These are phyloP conservation scores for Trichoderma lentiforme DNA, from an alignment of 2,329 filamentous ascomycete genomes.

Conservation along the genomic window DNA sequence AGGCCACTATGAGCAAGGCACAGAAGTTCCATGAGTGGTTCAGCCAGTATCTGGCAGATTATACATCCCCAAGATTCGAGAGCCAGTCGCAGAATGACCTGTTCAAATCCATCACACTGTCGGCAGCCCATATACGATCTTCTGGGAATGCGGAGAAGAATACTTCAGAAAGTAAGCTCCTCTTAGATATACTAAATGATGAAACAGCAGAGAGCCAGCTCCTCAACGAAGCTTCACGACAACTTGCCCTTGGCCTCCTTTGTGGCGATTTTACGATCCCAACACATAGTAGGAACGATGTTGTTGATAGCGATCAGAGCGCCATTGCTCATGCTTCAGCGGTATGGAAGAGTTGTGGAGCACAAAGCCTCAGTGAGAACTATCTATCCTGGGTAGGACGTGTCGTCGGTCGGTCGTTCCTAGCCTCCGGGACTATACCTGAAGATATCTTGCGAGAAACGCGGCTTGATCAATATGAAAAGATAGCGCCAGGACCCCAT, in stretches of 20 bases:
- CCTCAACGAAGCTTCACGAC: slow-evolving; percentile 66
- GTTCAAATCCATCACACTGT: slow-evolving; percentile 65
- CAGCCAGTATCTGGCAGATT: slow-evolving; percentile 62
- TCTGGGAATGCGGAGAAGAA: slow-evolving; percentile 67
- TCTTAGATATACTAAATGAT: slow-evolving; percentile 78
- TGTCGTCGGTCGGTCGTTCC: slow-evolving; percentile 80
- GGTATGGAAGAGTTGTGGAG: slow-evolving; percentile 73
- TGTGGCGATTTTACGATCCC: slow-evolving; percentile 69
- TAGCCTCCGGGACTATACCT: slow-evolving; percentile 67
- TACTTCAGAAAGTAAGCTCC: slow-evolving; percentile 72
- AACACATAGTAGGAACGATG: slow-evolving; percentile 49
- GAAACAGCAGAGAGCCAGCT: slow-evolving; percentile 59
- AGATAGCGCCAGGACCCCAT: slow-evolving; percentile 44
- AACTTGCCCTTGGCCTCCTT: slow-evolving; percentile 68
- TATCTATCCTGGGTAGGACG: slow-evolving; percentile 84
- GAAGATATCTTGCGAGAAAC: slow-evolving; percentile 60
- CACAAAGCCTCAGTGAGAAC: slow-evolving; percentile 58
- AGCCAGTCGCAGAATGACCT: slow-evolving; percentile 48
- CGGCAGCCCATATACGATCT: slow-evolving; percentile 64
- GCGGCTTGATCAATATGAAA: slow-evolving; percentile 48
- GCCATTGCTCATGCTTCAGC: slow-evolving; percentile 61
- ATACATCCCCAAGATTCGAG: slow-evolving; percentile 52
- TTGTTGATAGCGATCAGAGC: slow-evolving; percentile 64
- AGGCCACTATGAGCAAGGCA: slow-evolving; percentile 71
- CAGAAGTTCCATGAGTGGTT: slow-evolving; percentile 78